These are phyloP conservation scores for Euphorbia corollata DNA, from an alignment of 441 rosid genomes.

Conservation along the genomic window DNA sequence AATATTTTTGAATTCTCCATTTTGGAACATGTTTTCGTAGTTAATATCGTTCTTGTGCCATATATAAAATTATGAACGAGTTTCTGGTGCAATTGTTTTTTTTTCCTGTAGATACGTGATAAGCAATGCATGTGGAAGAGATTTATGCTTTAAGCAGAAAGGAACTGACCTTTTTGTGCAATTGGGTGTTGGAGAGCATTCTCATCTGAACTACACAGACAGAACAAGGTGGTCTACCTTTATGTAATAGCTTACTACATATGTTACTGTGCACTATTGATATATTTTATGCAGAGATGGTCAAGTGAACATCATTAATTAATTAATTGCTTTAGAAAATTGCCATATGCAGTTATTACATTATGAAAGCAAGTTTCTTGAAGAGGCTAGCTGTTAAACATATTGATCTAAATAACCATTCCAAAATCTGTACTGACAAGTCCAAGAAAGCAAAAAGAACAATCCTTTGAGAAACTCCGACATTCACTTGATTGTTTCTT, in stretches of 20 bases:
- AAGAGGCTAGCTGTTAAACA: background rate
- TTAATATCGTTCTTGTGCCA: background rate
- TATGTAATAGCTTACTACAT: conserved; percentile 8
- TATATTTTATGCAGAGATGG: background rate
- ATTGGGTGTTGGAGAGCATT: conserved; percentile 69
- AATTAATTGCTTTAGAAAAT: background rate
- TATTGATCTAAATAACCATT: background rate
- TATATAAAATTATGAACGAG: background rate
- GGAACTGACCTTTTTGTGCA: conserved; percentile 63
- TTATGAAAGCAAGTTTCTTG: conserved; percentile 3
- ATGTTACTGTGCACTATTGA: background rate
- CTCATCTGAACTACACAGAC: conserved; percentile 87
- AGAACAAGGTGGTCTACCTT: conserved; percentile 44
- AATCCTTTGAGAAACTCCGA: background rate
- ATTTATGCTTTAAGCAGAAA: conserved; percentile 79
- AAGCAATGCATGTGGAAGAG: conserved; percentile 82
- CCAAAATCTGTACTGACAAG: background rate
- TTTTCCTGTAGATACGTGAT: conserved; percentile 58
- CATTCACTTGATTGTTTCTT: too few relatives aligned
- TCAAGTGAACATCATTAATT: background rate
- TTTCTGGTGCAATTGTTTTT: conserved; percentile 15
- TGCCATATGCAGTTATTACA: background rate
- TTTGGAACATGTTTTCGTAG: background rate
- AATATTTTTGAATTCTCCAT: too few relatives aligned
- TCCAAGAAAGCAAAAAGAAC: background rate